Evolutionary conservation across 148 eudicot genomes (phyloP).

Genomic region (Nyssa sinensis): DNA sequence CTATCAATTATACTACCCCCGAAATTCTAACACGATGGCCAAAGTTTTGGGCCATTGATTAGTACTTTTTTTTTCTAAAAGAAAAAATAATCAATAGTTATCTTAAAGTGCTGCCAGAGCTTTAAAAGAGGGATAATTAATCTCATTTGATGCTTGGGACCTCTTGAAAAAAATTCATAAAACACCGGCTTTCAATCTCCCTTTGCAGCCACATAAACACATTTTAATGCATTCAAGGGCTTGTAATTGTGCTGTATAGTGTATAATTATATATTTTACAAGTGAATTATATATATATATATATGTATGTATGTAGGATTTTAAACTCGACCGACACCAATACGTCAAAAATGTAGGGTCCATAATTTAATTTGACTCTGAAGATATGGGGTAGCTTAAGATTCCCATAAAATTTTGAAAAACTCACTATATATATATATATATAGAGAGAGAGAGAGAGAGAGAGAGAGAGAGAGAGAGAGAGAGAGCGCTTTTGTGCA

Average conservation of each 20-base stretch:
- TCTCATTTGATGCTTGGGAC: background rate
- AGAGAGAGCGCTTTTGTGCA: background rate
- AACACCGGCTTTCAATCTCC: background rate
- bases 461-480: conserved; percentile 1
- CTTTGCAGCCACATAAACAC: background rate
- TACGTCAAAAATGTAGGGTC: background rate
- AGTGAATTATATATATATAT: no score
- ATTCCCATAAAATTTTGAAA: background rate
- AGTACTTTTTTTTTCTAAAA: background rate
- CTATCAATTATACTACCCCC: background rate
- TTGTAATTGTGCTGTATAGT: background rate
- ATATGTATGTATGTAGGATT: background rate
- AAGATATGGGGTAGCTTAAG: background rate
- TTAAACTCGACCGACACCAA: background rate
- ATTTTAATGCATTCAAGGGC: background rate
- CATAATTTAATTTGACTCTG: background rate
- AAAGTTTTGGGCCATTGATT: background rate
- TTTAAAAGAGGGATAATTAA: background rate
- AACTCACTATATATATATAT: no score
- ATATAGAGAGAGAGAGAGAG: no score
- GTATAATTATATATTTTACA: no score
- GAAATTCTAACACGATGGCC: background rate
- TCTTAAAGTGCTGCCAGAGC: background rate
- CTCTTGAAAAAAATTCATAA: background rate
- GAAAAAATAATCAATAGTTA: background rate